A percentile compares a stretch with the other conserved stretches of the same genome.
Conservation (phyloP, 345 rosid species). For the Microcos paniculata region DNA sequence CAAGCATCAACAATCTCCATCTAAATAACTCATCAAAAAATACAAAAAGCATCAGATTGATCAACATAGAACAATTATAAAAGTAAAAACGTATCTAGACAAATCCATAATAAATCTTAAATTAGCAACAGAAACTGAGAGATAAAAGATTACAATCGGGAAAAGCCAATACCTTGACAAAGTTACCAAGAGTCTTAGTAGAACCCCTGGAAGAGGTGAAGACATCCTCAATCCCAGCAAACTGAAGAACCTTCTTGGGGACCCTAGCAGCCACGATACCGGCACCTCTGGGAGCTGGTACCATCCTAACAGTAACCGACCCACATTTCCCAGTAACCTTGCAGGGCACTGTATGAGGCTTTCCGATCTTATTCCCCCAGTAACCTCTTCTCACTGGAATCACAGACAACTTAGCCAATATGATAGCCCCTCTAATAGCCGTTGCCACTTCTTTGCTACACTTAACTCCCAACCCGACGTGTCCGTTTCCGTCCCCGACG, state of each 20-base stretch:
- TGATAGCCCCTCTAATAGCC: constrained; percentile 21
- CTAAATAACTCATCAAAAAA: too few relatives aligned
- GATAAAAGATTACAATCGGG: constrained; percentile 29
- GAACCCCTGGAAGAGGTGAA: constrained; percentile 66
- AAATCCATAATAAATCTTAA: too few relatives aligned
- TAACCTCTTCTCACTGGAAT: constrained; percentile 74
- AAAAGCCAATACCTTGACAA: constrained; percentile 34
- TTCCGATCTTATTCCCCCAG: constrained; percentile 81
- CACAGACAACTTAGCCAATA: constrained; percentile 65
- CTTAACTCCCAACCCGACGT: constrained; percentile 72
- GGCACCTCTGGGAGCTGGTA: constrained; percentile 71
- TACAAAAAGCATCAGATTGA: too few relatives aligned
- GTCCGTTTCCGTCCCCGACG: constrained; percentile 59
- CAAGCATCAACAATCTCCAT: too few relatives aligned
- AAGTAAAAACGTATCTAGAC: too few relatives aligned
- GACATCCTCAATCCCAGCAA: constrained; percentile 70
- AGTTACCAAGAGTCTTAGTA: constrained; percentile 55
- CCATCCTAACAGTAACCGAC: constrained; percentile 55
- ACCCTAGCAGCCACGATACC: constrained; percentile 70
- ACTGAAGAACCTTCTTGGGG: constrained; percentile 67
- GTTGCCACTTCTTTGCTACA: constrained; percentile 75
- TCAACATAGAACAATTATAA: too few relatives aligned
- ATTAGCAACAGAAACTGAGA: too few relatives aligned
- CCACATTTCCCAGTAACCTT: constrained; percentile 52
- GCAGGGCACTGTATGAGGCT: constrained; percentile 75